A percentile compares a stretch with the other conserved stretches of the same genome.
These are phyloP conservation scores for Tolypocladium endophyticum DNA, from an alignment of 2,329 filamentous ascomycete genomes.

Conservation along the genomic window DNA sequence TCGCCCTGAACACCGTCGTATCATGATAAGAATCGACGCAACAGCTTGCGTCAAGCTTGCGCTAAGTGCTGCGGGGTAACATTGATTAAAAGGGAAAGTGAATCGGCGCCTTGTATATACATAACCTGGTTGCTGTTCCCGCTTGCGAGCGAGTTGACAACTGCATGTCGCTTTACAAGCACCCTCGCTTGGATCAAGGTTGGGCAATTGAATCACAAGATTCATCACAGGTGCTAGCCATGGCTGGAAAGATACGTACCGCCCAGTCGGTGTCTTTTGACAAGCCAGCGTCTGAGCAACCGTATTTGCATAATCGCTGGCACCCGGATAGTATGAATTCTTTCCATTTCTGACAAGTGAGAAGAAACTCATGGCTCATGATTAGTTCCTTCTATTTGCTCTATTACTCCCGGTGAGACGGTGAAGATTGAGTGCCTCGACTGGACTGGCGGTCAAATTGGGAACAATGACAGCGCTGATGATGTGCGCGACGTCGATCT, in stretches of 20 bases:
- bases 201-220: no score
- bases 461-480: conserved; percentile 82
- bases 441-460: conserved; percentile 77
- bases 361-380: not conserved
- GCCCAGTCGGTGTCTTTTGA: conserved; percentile 40
- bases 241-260: conserved; percentile 48
- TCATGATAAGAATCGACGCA: not conserved
- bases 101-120: not conserved
- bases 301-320: conserved; percentile 75
- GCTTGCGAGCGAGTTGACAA: not conserved
- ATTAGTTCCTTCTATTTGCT: conserved; percentile 60
- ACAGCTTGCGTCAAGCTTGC: not conserved
- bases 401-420: conserved; percentile 72
- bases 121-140: not conserved
- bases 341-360: not conserved
- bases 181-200: not conserved
- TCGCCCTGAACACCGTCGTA: not conserved
- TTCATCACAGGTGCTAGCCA: conserved; percentile 1
- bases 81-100: not conserved
- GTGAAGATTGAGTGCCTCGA: conserved; percentile 92
- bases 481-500: conserved; percentile 79
- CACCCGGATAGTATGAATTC: conserved; percentile 66
- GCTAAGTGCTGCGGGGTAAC: not conserved
- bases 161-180: not conserved
- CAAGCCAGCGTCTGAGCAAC: conserved; percentile 59